These are phyloP conservation scores for Lachnellula occidentalis DNA, from an alignment of 2,329 filamentous ascomycete genomes.

Conservation along the genomic window DNA sequence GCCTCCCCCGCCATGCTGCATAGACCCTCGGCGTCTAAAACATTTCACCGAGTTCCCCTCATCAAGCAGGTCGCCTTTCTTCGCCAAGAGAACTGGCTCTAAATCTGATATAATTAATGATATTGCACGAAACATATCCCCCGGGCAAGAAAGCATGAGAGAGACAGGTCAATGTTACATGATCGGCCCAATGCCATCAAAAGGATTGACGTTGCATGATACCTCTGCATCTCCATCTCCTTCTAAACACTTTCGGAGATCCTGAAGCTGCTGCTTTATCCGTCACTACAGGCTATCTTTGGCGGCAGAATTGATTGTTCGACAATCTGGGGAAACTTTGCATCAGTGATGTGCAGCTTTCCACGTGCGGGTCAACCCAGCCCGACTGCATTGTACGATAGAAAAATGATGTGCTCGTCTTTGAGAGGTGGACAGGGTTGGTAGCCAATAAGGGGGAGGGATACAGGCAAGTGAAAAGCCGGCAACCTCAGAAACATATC, in stretches of 20 bases:
- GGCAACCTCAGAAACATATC: background rate
- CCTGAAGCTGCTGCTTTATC: conserved; percentile 10
- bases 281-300: conserved; percentile 16
- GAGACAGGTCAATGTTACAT: conserved; percentile 5
- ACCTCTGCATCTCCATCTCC: background rate
- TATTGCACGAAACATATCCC: background rate
- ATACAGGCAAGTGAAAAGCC: background rate
- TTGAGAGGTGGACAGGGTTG: conserved; percentile 10
- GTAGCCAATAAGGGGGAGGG: background rate
- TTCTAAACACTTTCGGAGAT: conserved; percentile 10
- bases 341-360: background rate
- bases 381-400: conserved; percentile 4
- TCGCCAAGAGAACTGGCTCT: background rate
- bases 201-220: conserved; percentile 17
- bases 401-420: conserved; percentile 19
- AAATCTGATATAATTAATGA: too few species aligned
- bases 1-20: background rate
- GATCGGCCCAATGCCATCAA: background rate
- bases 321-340: background rate
- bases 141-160: background rate
- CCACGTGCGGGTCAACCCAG: conserved; percentile 5
- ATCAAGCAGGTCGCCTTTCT: background rate
- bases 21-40: conserved; percentile 10
- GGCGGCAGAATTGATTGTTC: conserved; percentile 7
- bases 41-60: conserved; percentile 9